Base-by-base conservation (phyloP, 257 asterid genomes). In the Galeopsis tetrahit region DNA sequence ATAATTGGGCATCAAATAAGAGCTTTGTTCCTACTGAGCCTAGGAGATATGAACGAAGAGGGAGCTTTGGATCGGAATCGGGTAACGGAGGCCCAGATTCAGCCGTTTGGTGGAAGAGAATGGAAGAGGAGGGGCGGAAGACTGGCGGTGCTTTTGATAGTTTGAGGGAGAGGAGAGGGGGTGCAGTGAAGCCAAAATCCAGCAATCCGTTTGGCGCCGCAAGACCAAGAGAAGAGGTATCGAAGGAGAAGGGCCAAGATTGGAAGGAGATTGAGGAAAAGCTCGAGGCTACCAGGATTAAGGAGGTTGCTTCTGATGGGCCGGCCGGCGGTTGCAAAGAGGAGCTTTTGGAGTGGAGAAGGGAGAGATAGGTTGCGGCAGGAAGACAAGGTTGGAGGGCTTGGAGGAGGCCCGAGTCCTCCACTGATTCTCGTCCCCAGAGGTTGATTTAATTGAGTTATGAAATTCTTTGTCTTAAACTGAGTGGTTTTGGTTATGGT, bases 221-320 rank as follows among this genome's bases (percentile, higher is more conserved):
- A 0, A 82, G 99, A 79, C 99, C 99, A 2, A 88, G 99, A 43
- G 99, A 95, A 83, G 99, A 92, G 81, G 99, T 92, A 36, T 79
- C 92, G 88, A 95, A 88, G 91, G 96, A 87, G 80, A 88, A 90
- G 85, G 99, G 99, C 10, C 92, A 87, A 59, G 97, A 95, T 76
- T 85, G 88, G 90, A 95, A 88, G 87, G 97, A 88, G 78, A 81
- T 90, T 76, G 97, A 88, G 53, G 92, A 86, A 71, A 90, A 88
- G 87, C 88, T 95, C 0, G 96, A 87, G 78, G 63, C 89, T 44
- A 59, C 60, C 0, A 95, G 84, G 90, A 59, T 86, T 40, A 91
- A 80, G 76, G 97, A 84, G 52, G 80, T 58, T 60, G 75, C 51
- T 77, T 66, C 80, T 62, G 87, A 80, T 60, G 88, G 73, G 6